phyloP scores from a whole-genome alignment of 202 grass and related monocot genomes.

The Setaria italica region DNA sequence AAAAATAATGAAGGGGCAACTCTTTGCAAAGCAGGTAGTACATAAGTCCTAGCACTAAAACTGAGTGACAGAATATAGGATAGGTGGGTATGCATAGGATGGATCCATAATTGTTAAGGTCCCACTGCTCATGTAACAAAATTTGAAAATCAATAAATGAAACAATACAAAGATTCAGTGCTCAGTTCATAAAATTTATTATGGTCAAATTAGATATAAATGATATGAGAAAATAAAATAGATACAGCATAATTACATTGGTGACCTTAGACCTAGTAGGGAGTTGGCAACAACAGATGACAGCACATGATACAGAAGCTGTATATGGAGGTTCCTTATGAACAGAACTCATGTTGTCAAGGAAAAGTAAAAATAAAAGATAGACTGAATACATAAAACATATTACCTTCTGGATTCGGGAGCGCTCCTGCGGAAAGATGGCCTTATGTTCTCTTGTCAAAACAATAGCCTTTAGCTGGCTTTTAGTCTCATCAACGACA shows the following conservation, averaged over 20 bases:
- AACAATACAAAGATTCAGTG: neutral
- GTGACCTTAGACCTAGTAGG: neutral
- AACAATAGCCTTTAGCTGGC: constrained; percentile 80
- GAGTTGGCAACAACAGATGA: constrained; percentile 4
- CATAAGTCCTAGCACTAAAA: neutral
- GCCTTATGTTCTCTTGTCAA: constrained; percentile 98
- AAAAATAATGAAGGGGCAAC: neutral
- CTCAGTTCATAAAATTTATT: neutral
- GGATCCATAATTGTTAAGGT: constrained; percentile 23
- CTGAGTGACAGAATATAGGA: neutral
- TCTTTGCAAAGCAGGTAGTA: neutral
- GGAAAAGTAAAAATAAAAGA: constrained; percentile 3
- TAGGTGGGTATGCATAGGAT: neutral
- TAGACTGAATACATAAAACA: neutral
- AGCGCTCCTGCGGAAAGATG: constrained; percentile 89
- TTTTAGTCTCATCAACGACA: constrained; percentile 26
- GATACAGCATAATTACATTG: neutral
- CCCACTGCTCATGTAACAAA: neutral
- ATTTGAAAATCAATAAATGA: neutral
- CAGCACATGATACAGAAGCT: neutral
- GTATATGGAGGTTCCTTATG: neutral
- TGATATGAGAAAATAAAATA: neutral
- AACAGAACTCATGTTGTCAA: constrained; percentile 19
- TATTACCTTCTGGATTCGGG: constrained; percentile 80
- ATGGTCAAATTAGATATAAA: constrained; percentile 14